A percentile compares a stretch with the other conserved stretches of the same genome.
These are phyloP conservation scores for Zymoseptoria brevis DNA, from an alignment of 2,329 filamentous ascomycete species.

Conservation along the genomic window DNA sequence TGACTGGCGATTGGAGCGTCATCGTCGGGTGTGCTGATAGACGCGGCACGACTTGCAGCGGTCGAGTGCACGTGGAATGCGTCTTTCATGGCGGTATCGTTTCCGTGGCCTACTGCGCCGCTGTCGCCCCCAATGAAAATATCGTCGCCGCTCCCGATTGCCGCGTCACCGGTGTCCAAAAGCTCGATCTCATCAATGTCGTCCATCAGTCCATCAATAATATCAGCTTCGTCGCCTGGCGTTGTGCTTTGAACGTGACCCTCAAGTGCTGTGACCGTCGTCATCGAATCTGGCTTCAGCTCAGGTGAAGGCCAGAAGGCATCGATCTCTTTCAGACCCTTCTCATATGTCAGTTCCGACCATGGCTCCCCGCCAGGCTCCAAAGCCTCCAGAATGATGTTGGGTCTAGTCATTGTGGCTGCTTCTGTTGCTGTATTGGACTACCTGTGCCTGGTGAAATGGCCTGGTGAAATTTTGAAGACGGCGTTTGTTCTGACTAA, in stretches of 20 bases:
- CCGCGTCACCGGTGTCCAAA: not conserved
- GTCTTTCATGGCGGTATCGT: not conserved
- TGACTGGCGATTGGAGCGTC: not conserved
- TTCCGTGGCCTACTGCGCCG: not conserved
- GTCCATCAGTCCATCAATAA: not conserved
- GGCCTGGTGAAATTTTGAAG: not conserved
- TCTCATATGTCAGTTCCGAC: not conserved
- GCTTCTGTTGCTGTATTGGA: not conserved
- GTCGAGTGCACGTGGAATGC: not conserved
- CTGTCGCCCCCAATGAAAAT: not conserved
- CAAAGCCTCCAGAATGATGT: not conserved
- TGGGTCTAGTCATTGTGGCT: not conserved
- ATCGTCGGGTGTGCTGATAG: not conserved
- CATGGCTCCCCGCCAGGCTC: not conserved
- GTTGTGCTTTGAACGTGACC: not conserved
- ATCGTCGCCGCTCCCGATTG: not conserved
- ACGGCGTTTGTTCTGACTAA: not conserved
- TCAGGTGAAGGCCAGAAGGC: not conserved
- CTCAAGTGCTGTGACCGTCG: not conserved
- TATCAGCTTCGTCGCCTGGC: not conserved
- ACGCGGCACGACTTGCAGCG: not conserved
- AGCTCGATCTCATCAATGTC: not conserved
- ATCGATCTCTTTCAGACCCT: not conserved
- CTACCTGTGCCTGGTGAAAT: not conserved
- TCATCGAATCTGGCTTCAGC: not conserved